phyloP scores from a whole-genome alignment of 2,329 filamentous ascomycete genomes.

The Decorospora gaudefroyi region DNA sequence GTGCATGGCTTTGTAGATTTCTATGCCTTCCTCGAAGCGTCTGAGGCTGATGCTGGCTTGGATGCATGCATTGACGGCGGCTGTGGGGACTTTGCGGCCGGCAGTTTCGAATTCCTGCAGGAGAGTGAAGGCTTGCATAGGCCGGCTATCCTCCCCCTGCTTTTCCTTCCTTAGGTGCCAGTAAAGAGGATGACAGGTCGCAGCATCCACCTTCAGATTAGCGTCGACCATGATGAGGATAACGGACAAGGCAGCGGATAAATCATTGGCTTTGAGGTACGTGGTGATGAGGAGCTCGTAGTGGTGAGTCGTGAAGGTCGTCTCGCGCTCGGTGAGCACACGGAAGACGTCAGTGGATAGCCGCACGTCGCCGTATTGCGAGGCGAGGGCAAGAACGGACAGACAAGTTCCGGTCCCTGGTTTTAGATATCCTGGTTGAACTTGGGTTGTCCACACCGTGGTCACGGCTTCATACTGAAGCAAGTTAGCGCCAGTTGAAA shows the following conservation, averaged over 20 bases:
- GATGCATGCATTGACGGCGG: constrained; percentile 58
- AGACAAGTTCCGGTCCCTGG: constrained; percentile 68
- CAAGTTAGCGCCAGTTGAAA: constrained; percentile 10
- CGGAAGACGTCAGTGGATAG: constrained; percentile 74
- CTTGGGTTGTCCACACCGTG: constrained; percentile 72
- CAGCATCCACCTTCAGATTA: constrained; percentile 60
- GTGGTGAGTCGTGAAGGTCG: constrained; percentile 66
- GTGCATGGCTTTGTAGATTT: constrained; percentile 65
- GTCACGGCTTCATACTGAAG: constrained; percentile 64
- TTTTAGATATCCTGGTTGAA: constrained; percentile 62
- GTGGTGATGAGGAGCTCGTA: constrained; percentile 79
- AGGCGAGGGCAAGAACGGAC: constrained; percentile 72
- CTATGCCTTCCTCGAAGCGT: constrained; percentile 58
- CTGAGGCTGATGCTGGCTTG: constrained; percentile 55
- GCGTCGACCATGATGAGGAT: constrained; percentile 74
- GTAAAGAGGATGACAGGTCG: constrained; percentile 67
- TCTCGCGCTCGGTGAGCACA: constrained; percentile 62
- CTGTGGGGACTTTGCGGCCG: constrained; percentile 57
- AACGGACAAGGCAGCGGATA: constrained; percentile 68
- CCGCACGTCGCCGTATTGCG: constrained; percentile 67
- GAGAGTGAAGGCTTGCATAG: constrained; percentile 59
- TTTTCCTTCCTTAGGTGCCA: constrained; percentile 57
- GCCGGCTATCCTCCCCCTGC: constrained; percentile 45
- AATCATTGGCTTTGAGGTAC: constrained; percentile 64
- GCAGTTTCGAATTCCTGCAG: constrained; percentile 61